A percentile compares a stretch with the other conserved stretches of the same genome.
Conservation (phyloP, 1,284 basidiomycete genomes). For the Pseudozyma sp. region DNA sequence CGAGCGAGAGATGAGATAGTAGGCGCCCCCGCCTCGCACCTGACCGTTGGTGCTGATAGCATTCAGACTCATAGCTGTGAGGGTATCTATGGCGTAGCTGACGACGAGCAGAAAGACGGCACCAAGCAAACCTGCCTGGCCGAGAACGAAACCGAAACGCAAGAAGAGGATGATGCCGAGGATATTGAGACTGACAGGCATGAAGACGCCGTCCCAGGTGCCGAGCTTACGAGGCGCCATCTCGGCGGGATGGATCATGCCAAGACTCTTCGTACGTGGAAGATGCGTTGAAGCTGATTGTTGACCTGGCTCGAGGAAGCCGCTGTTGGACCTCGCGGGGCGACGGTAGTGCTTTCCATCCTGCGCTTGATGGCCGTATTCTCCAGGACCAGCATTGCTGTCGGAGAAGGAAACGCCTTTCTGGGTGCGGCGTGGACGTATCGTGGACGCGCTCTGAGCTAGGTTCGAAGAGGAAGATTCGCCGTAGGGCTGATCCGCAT, state of each 20-base stretch:
- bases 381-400: constrained; percentile 37
- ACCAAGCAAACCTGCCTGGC: constrained; percentile 65
- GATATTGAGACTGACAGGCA: constrained; percentile 68
- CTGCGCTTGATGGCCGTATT: constrained; percentile 27
- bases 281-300: constrained; percentile 13
- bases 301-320: constrained; percentile 25
- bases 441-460: constrained; percentile 22
- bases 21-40: constrained; percentile 67
- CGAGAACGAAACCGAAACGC: constrained; percentile 67
- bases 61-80: constrained; percentile 66
- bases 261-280: constrained; percentile 47
- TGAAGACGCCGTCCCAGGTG: constrained; percentile 67
- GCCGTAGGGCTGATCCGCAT: constrained; percentile 24
- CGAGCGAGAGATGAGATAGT: constrained; percentile 67
- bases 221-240: constrained; percentile 64
- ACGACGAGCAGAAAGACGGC: constrained; percentile 58
- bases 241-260: constrained; percentile 55
- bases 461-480: constrained; percentile 6
- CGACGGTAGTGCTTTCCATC: constrained; percentile 26
- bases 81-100: constrained; percentile 65
- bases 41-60: constrained; percentile 68
- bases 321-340: constrained; percentile 43
- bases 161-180: constrained; percentile 68
- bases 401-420: constrained; percentile 56
- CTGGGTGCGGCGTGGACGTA: constrained; percentile 24